Evolutionary conservation across 1,139 yeast species (phyloP), one percentile per base, ranked within the genome.

Genomic region (Lodderomyces theae): DNA sequence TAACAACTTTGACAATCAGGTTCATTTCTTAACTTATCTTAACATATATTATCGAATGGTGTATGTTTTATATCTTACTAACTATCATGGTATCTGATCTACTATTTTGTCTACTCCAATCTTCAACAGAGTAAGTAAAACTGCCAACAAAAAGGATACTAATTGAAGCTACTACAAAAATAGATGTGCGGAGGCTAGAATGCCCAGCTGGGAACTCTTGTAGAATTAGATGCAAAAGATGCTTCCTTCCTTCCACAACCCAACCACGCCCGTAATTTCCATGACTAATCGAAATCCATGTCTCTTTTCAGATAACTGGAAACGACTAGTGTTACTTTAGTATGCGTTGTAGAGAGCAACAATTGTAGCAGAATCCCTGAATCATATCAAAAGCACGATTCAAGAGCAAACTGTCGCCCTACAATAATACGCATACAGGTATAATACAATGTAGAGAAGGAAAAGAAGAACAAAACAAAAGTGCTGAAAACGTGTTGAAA

Each of bases 351-450:
- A 72, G 77, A 71, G 77, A 72, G 77, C 69, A 57, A 53, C 66
- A 64, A 60, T 54, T 69, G 70, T 71, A 59, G 66, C 56, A 42
- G 48, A 34, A 56, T 4, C 9, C 13, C 7, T 19, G 16, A 21
- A 15, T 13, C 34, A 31, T 18, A 18, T 16, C 8, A 17, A 30
- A 11, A 15, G 34, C 17, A 21, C 19, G 23, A 18, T 31, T 18
- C 9, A 31, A 21, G 5, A 31, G 19, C 34, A 31, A 64, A 58
- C 57, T 58, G 68, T 52, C 58, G 69, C 77, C 74, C 77, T 71
- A 72, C 77, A 72, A 72, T 72, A 72, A 72, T 72, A 72, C 76
- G 60, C 71, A 69, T 69, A 56, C 77, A 60, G 40, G 74, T 71
- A 72, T 75, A 70, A 71, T 69, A 62, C 52, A 52, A 28, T 28